Conservation (phyloP, 1,284 basidiomycete genomes). For the Porogramme epimiltina region DNA sequence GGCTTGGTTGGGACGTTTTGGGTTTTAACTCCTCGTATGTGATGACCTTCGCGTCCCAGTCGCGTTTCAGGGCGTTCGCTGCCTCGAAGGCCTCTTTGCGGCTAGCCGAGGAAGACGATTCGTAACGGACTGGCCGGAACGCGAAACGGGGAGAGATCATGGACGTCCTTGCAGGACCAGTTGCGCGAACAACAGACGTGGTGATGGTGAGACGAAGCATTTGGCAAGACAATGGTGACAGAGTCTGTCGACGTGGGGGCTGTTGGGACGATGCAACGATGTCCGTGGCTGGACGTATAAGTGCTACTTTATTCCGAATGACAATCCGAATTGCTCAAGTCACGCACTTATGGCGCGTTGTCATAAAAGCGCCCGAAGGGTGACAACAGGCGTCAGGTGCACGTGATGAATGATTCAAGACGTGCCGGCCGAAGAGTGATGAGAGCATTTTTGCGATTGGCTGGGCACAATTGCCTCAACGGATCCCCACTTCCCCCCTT, state of each 20-base stretch:
- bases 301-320: not conserved
- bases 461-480: slow-evolving; percentile 38
- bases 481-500: slow-evolving; percentile 1
- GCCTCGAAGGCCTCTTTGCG: too few relatives aligned
- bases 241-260: too few relatives aligned
- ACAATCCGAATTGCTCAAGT: not conserved
- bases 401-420: too few relatives aligned
- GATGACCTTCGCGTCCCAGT: slow-evolving; percentile 73
- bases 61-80: too few relatives aligned
- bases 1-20: slow-evolving; percentile 76
- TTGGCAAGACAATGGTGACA: not conserved
- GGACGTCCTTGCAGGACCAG: too few relatives aligned
- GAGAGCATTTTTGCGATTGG: slow-evolving; percentile 36
- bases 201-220: slow-evolving; percentile 27
- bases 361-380: not conserved
- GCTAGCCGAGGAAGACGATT: too few relatives aligned
- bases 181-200: too few relatives aligned
- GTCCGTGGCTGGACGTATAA: not conserved
- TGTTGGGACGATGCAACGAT: not conserved
- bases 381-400: too few relatives aligned
- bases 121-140: slow-evolving; percentile 32
- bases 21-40: slow-evolving; percentile 87
- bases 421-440: slow-evolving; percentile 1
- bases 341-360: slow-evolving; percentile 14
- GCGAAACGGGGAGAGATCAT: slow-evolving; percentile 14